Base-by-base conservation (phyloP, 2,329 filamentous ascomycete genomes). In the Talaromyces albobiverticillius region DNA sequence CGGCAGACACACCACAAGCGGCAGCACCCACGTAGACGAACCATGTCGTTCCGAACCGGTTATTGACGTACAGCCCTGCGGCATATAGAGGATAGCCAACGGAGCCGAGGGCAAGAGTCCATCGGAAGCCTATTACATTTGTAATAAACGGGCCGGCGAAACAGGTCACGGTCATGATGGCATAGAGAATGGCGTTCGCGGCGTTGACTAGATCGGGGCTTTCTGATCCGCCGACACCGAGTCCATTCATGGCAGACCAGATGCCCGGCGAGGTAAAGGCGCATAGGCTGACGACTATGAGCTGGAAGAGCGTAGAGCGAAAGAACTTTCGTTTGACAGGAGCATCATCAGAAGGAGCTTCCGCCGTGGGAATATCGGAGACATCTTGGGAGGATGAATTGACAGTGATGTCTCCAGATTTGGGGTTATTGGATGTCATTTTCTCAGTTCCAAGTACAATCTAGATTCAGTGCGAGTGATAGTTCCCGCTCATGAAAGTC, bases 11-110 rank as follows among this genome's bases (percentile, higher is more conserved):
- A 25, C 78, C 78, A 60, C 77, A 80, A 3, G 72, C 67, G 1
- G 72, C 77, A 3, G 77, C 73, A 20, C 78, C 78, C 7, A 81
- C 63, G 0, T 80, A 68, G 1, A 81, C 76, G 25, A 80, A 74
- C 79, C 78, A 81, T 13, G 11, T 47, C 49, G 48, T 48, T 18
- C 66, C 65, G 59, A 60, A 68, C 46, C 65, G 64, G 34, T 68
- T 68, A n/a, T 69, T 69, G 2, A 70, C 71, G 59, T 81, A 81
- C 0, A 81, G 65, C 2, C 74, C 76, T 4, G 76, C 75, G 66
- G 68, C 62, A 77, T 79, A 14, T 73, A 67, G 2, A 65, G 75
- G 20, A 71, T 76, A 53, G 57, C 67, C 63, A 74, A 79, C 40
- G 70, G 55, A 2, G 69, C 73, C 59, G 5, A 77, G 65, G 8